Evolutionary conservation across 208 protist species (phyloP).

Genomic region (Angomonas deanei): DNA sequence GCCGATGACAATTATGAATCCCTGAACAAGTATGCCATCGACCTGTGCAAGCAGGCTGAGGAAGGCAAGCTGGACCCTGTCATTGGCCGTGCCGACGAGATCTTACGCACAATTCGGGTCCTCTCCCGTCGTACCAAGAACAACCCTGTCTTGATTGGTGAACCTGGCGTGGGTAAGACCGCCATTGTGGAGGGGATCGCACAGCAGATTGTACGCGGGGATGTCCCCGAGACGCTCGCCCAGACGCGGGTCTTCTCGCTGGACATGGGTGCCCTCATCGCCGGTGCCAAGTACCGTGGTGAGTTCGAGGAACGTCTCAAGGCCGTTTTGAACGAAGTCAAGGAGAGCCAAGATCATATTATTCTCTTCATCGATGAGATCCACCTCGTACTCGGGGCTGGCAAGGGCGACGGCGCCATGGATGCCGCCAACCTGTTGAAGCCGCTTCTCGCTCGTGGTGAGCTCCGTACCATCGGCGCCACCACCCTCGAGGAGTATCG

Average conservation of each 20-base stretch:
- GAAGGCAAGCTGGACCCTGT: constrained; percentile 96
- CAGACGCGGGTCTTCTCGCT: constrained; percentile 87
- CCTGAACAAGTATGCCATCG: constrained; percentile 95
- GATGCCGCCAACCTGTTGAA: constrained; percentile 99
- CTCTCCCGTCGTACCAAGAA: constrained; percentile 98
- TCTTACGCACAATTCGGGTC: constrained; percentile 96
- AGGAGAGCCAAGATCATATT: constrained; percentile 91
- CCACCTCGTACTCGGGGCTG: constrained; percentile 97
- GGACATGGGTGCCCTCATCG: constrained; percentile 98
- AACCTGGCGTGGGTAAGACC: constrained; percentile 93
- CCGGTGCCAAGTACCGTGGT: constrained; percentile 98
- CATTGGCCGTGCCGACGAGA: constrained; percentile 99
- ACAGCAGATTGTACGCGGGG: constrained; percentile 89
- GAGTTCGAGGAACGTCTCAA: constrained; percentile 99
- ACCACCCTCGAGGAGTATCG: constrained; percentile 98
- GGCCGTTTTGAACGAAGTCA: constrained; percentile 98
- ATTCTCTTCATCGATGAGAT: constrained; percentile 99
- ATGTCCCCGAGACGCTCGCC: constrained; percentile 89
- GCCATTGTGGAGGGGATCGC: constrained; percentile 92
- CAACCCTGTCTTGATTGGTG: constrained; percentile 99
- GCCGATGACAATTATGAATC: constrained; percentile 81
- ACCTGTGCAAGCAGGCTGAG: constrained; percentile 92
- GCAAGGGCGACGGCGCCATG: constrained; percentile 93
- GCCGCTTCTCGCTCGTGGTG: constrained; percentile 95
- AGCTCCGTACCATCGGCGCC: constrained; percentile 96